Base-by-base conservation (phyloP, 148 eudicot genomes). In the Limonium bicolor region DNA sequence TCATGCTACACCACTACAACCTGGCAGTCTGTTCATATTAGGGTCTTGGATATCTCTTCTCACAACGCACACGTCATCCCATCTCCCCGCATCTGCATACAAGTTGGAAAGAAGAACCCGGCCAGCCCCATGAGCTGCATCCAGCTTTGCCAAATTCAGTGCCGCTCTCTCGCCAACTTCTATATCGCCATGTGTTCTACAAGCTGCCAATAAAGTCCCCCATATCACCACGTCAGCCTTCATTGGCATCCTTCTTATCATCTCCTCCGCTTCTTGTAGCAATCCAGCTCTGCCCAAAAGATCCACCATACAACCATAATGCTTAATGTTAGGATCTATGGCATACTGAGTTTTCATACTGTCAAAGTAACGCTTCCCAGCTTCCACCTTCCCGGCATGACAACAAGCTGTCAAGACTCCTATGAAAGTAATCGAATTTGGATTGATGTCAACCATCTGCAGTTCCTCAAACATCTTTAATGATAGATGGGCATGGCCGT, bases 281-380 rank as follows among this genome's bases (percentile, higher is more conserved):
- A 67, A 64, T 27, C 92, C 92, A 4, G 83, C 82, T 67, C 90
- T 66, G 7, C 86, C 80, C 15, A 81, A 70, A 48, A 86, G 76
- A 48, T 86, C 95, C 44, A 86, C 74, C 83, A 80, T 80, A 62
- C 95, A 85, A 4, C 95, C 95, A 46, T 69, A 85, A 34, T 85
- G 95, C 63, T 85, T 81, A 20, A 81, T 72, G 46, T 63, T 81
- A 19, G 93, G 93, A 18, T 70, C 65, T 35, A 86, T 47, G 10
- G 63, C 55, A 28, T 77, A 68, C 30, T 58, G 20, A 3, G 33
- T 59, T 41, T 61, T 65, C 83, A 86, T 86, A 57, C 68, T 70
- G 51, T 63, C 50, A 23, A 86, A 86, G 54, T 72, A 65, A 20
- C 36, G 32, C 37, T 77, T 61, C 38, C 83, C 95, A 48, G 33